Percentiles rank a stretch among this genome's conserved stretches.
Conservation (phyloP, 2,329 filamentous ascomycete species). For the Aspergillus hiratsukae region DNA sequence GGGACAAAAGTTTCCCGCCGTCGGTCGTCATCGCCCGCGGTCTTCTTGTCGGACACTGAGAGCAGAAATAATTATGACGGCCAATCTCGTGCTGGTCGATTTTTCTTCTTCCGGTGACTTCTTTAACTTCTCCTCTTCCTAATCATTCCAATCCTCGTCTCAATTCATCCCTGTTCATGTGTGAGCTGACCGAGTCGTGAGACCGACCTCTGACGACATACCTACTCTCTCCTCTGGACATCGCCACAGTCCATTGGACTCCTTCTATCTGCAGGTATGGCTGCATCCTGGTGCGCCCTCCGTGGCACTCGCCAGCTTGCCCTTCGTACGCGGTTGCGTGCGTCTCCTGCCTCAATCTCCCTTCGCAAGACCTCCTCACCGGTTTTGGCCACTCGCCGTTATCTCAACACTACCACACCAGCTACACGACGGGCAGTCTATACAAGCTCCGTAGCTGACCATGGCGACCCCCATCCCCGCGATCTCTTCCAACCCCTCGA, state of each 20-base stretch:
- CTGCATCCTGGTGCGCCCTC: constrained; percentile 32
- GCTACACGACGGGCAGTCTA: constrained; percentile 56
- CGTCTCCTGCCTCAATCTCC: constrained; percentile 17
- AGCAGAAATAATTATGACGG: not conserved
- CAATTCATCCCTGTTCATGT: not conserved
- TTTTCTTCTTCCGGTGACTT: constrained; percentile 5
- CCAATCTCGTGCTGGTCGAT: not conserved
- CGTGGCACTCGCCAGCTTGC: constrained; percentile 34
- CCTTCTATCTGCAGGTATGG: constrained; percentile 17
- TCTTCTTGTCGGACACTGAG: constrained; percentile 7
- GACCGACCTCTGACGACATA: not conserved
- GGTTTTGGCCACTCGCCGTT: constrained; percentile 27
- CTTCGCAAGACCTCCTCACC: constrained; percentile 23
- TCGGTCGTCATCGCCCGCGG: constrained; percentile 13
- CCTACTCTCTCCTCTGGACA: too few species aligned
- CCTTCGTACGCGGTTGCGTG: constrained; percentile 28
- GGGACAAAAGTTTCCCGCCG: constrained; percentile 12
- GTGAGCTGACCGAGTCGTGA: not conserved
- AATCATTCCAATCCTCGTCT: not conserved
- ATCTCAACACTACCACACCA: constrained; percentile 24
- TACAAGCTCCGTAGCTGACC: constrained; percentile 85
- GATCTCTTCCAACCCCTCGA: constrained; percentile 47
- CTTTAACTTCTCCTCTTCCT: not conserved
- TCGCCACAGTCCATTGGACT: not conserved
- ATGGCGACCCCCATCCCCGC: constrained; percentile 49